Conservation (phyloP, 495 filamentous ascomycete species). For the Annulohypoxylon bovei region DNA sequence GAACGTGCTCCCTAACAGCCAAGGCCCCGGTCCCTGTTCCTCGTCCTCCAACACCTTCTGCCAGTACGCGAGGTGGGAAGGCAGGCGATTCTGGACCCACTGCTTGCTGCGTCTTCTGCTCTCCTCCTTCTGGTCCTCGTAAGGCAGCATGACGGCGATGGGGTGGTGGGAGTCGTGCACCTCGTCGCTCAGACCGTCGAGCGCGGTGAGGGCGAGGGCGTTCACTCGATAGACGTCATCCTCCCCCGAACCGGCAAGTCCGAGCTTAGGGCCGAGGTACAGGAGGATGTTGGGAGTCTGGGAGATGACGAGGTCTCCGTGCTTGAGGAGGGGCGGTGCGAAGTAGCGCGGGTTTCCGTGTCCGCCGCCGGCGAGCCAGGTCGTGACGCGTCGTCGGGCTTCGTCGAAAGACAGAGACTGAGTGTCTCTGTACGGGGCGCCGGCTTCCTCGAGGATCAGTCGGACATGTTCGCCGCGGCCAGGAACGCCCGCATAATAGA, state of each 20-base stretch:
- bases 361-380: slow-evolving; percentile 3
- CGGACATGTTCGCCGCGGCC: slow-evolving; percentile 67
- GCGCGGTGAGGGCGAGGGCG: slow-evolving; percentile 22
- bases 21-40: slow-evolving; percentile 48
- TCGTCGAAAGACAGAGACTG: not conserved
- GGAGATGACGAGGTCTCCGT: slow-evolving; percentile 54
- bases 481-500: slow-evolving; percentile 65
- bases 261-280: slow-evolving; percentile 60
- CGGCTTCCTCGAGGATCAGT: slow-evolving; percentile 64
- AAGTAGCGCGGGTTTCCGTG: slow-evolving; percentile 57
- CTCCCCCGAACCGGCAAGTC: slow-evolving; percentile 44
- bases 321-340: slow-evolving; percentile 60
- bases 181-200: slow-evolving; percentile 55
- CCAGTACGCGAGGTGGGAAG: slow-evolving; percentile 65
- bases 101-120: slow-evolving; percentile 55
- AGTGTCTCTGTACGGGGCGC: slow-evolving; percentile 9
- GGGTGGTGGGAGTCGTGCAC: slow-evolving; percentile 54
- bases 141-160: slow-evolving; percentile 55
- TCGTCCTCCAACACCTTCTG: slow-evolving; percentile 57
- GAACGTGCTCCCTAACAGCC: slow-evolving; percentile 57
- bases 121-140: slow-evolving; percentile 66
- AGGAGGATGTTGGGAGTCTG: slow-evolving; percentile 64
- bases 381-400: slow-evolving; percentile 5
- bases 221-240: slow-evolving; percentile 52
- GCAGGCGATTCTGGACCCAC: slow-evolving; percentile 57